These are phyloP conservation scores for Psilocybe cubensis DNA, from an alignment of 768 basidiomycete genomes.

Conservation along the genomic window DNA sequence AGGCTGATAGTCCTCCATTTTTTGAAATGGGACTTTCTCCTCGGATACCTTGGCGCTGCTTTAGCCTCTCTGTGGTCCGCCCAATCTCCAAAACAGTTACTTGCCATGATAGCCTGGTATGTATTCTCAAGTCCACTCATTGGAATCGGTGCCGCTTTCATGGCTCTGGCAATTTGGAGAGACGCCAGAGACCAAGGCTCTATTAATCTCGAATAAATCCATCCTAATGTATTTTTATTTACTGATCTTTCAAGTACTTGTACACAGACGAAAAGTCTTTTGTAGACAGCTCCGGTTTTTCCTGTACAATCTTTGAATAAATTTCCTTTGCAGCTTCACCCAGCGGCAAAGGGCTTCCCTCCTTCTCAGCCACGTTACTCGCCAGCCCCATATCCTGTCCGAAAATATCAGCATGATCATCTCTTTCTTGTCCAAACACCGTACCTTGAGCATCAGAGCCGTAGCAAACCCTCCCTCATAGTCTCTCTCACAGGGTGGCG, in stretches of 20 bases:
- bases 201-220: background rate
- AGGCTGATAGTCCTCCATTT: constrained; percentile 35
- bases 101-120: constrained; percentile 41
- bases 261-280: constrained; percentile 89
- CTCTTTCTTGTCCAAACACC: background rate
- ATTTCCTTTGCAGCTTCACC: constrained; percentile 65
- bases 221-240: background rate
- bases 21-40: constrained; percentile 50
- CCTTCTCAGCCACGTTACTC: constrained; percentile 56
- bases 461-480: constrained; percentile 90
- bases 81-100: constrained; percentile 25
- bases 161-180: constrained; percentile 46
- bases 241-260: constrained; percentile 49
- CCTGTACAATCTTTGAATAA: constrained; percentile 58
- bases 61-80: constrained; percentile 51
- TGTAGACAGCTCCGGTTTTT: constrained; percentile 59
- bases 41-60: constrained; percentile 39
- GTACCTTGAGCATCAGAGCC: constrained; percentile 78
- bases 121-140: constrained; percentile 34
- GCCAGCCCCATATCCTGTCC: constrained; percentile 86
- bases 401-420: constrained; percentile 1
- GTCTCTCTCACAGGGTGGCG: constrained; percentile 80
- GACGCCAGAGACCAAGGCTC: constrained; percentile 26
- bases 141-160: constrained; percentile 51
- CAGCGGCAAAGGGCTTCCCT: constrained; percentile 60